Percentiles rank a stretch among this genome's conserved stretches.
Conservation (phyloP, 2,329 filamentous ascomycete species). For the Cercospora sp. region DNA sequence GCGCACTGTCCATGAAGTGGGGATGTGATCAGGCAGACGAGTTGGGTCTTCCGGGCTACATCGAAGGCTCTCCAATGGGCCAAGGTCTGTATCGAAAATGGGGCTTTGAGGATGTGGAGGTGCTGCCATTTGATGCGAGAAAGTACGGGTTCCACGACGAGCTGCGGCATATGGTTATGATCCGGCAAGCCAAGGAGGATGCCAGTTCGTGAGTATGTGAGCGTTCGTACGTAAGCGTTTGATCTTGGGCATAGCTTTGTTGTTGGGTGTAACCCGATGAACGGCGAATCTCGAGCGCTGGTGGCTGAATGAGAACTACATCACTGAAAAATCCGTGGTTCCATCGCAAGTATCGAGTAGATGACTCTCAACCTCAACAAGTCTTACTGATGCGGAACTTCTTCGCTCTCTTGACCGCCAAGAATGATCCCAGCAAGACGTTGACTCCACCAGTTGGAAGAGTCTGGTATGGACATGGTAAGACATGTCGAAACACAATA, state of each 20-base stretch:
- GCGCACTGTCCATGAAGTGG: constrained; percentile 41
- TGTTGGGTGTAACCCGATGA: neutral
- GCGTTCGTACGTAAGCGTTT: neutral
- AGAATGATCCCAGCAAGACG: constrained; percentile 1
- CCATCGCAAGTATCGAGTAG: neutral
- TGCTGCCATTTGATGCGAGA: constrained; percentile 34
- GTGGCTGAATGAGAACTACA: neutral
- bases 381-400: neutral
- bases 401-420: neutral
- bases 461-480: neutral
- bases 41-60: constrained; percentile 41
- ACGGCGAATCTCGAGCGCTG: neutral
- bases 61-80: constrained; percentile 44
- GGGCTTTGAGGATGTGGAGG: constrained; percentile 37
- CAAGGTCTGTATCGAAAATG: constrained; percentile 43
- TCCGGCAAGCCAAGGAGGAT: constrained; percentile 24
- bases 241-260: neutral
- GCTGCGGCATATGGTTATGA: constrained; percentile 33
- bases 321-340: too few relatives aligned
- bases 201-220: neutral
- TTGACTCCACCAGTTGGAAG: neutral
- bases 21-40: constrained; percentile 45
- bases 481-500: neutral
- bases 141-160: constrained; percentile 30
- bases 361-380: neutral